Evolutionary conservation across 352 stramenopile genomes (phyloP), one percentile per base, ranked within the genome.

Genomic region (Pythium chondricola): DNA sequence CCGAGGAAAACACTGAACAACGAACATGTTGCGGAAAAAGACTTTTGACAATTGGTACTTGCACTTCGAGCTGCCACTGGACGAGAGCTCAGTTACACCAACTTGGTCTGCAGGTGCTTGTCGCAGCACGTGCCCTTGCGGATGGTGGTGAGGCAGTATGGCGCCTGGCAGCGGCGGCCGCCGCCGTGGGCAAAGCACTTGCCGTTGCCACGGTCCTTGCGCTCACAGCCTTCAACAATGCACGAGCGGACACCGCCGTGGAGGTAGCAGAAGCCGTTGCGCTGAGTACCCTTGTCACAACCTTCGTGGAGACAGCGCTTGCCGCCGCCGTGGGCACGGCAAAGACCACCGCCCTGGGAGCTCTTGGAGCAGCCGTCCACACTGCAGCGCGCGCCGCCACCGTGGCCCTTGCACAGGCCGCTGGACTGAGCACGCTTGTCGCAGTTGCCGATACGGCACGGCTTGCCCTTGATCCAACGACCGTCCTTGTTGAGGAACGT

Each of bases 401-500:
- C 80, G 54, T 92, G 80, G 33, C 73, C 77, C 41, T 92, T 92
- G 60, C 80, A 92, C 1, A 86, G 61, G 6, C 80, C 75, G 33
- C 82, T 88, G 10, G 80, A 92, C 59, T 92, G 80, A 31, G 77
- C 80, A 27, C 74, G 71, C 61, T 88, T 88, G 45, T 88, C 76
- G 43, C 79, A 90, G 16, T 64, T 63, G 50, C 77, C 65, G 56
- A 83, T 78, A 42, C 71, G 73, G 58, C 79, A 91, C 8, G 74
- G 76, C 57, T 91, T 91, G 63, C 79, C 79, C 64, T 90, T 90
- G 65, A 90, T 90, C 79, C 79, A 91, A 2, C 79, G 79, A n/a
- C 79, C 79, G 53, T 91, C 79, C 70, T 91, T 91, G 63, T 91
- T 91, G 10, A 91, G 63, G 60, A 91, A 91, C n/a, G 79, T 91